Evolutionary conservation across 2,329 filamentous ascomycete genomes (phyloP).

Genomic region (Cordyceps farinosa): DNA sequence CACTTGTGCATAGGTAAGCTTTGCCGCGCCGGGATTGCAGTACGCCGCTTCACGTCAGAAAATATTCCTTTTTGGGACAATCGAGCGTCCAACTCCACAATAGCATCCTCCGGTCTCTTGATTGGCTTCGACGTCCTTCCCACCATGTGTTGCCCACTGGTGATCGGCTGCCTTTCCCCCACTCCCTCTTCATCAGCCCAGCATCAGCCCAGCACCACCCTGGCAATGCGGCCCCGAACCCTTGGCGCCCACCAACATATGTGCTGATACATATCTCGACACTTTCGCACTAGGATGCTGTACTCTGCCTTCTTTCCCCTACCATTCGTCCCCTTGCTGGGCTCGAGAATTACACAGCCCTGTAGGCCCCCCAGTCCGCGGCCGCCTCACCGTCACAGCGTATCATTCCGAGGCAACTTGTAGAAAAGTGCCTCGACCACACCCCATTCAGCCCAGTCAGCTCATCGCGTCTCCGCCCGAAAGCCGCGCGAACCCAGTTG

Average conservation of each 20-base stretch:
- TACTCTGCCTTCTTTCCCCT: neutral
- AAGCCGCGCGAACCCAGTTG: neutral
- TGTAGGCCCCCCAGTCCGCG: neutral
- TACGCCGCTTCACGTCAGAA: slow-evolving; percentile 11
- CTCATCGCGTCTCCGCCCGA: neutral
- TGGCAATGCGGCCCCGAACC: neutral
- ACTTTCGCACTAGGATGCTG: neutral
- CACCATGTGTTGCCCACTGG: neutral
- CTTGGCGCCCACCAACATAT: neutral
- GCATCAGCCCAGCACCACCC: neutral
- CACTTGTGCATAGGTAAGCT: slow-evolving; percentile 3
- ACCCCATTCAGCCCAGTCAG: slow-evolving; percentile 1
- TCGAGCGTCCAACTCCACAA: neutral
- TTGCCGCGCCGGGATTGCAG: neutral
- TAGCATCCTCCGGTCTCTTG: neutral
- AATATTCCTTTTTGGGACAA: slow-evolving; percentile 9
- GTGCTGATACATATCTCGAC: slow-evolving; percentile 1
- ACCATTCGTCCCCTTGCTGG: neutral
- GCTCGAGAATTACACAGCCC: neutral
- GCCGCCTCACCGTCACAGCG: neutral
- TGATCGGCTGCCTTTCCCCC: slow-evolving; percentile 1
- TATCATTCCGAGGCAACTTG: neutral
- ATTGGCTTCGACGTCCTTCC: neutral
- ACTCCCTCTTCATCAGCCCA: neutral
- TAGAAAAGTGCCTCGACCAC: neutral